These are phyloP conservation scores for Globisporangium nodosum DNA, from an alignment of 352 stramenopile genomes.

Conservation along the genomic window DNA sequence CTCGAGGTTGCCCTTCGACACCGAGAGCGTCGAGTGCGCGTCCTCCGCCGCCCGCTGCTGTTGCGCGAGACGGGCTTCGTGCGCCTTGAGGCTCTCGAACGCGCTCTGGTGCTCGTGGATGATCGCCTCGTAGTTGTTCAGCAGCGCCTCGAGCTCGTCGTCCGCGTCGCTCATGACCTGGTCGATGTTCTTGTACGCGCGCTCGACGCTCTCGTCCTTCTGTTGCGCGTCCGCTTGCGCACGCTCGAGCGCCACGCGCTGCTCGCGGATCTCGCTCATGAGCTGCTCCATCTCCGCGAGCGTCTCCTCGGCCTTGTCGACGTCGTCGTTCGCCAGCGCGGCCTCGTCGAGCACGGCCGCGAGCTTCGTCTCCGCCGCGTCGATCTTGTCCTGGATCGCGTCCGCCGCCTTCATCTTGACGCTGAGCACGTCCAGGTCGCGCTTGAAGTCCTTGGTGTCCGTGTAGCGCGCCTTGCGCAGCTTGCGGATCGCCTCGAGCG, in stretches of 20 bases:
- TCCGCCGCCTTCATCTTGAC: conserved; percentile 73
- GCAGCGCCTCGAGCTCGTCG: conserved; percentile 39
- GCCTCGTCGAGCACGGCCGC: conserved; percentile 26
- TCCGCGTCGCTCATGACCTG: conserved; percentile 71
- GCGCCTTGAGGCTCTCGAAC: conserved; percentile 23
- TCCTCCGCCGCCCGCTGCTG: conserved; percentile 21
- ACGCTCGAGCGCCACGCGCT: conserved; percentile 30
- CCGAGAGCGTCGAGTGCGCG: conserved; percentile 29
- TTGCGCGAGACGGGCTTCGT: conserved; percentile 22
- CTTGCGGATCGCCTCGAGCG: conserved; percentile 95
- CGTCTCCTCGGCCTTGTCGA: conserved; percentile 44
- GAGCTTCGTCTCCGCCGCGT: conserved; percentile 41
- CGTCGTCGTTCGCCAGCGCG: conserved; percentile 23
- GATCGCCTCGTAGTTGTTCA: conserved; percentile 54
- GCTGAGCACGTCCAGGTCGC: conserved; percentile 88
- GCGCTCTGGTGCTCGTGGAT: conserved; percentile 35
- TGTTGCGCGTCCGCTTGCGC: conserved; percentile 23
- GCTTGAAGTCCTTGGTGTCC: conserved; percentile 91
- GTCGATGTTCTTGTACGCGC: conserved; percentile 46
- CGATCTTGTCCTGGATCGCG: conserved; percentile 50
- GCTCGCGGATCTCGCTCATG: conserved; percentile 27
- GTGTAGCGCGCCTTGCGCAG: conserved; percentile 81
- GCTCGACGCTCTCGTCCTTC: conserved; percentile 36
- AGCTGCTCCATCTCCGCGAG: conserved; percentile 51
- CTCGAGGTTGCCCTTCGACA: conserved; percentile 41